Conservation (phyloP, 768 basidiomycete genomes). For the Serpula lacrymans region DNA sequence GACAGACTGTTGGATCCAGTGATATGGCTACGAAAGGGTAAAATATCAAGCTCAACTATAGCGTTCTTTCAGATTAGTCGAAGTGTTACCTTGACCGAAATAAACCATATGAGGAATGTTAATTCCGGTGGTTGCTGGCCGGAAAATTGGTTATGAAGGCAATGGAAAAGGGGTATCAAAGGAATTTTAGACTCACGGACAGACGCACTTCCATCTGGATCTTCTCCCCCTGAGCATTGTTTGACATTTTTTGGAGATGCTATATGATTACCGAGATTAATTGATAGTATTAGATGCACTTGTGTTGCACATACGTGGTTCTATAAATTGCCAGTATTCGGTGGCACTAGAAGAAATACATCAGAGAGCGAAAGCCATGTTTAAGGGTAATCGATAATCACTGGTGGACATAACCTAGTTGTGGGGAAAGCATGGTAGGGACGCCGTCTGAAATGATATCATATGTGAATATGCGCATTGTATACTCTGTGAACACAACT, state of each 20-base stretch:
- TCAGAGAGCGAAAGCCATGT: too few relatives aligned
- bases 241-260: slow-evolving; percentile 33
- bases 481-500: neutral
- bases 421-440: slow-evolving; percentile 45
- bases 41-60: too few relatives aligned
- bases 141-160: too few relatives aligned
- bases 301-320: slow-evolving; percentile 29
- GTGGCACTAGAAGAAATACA: slow-evolving; percentile 21
- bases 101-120: slow-evolving; percentile 45
- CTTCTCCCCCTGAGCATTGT: slow-evolving; percentile 42
- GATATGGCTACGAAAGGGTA: slow-evolving; percentile 30
- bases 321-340: slow-evolving; percentile 49
- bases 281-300: slow-evolving; percentile 2
- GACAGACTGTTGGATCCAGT: slow-evolving; percentile 29
- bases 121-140: slow-evolving; percentile 43
- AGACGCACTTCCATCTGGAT: slow-evolving; percentile 44
- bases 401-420: slow-evolving; percentile 47
- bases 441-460: slow-evolving; percentile 38
- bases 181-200: slow-evolving; percentile 34
- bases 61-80: too few relatives aligned
- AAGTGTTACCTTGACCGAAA: slow-evolving; percentile 44
- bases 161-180: neutral
- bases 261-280: slow-evolving; percentile 7
- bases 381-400: slow-evolving; percentile 19
- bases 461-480: neutral